These are phyloP conservation scores for Plenodomus biglobosus DNA, from an alignment of 2,329 filamentous ascomycete genomes.

Conservation along the genomic window DNA sequence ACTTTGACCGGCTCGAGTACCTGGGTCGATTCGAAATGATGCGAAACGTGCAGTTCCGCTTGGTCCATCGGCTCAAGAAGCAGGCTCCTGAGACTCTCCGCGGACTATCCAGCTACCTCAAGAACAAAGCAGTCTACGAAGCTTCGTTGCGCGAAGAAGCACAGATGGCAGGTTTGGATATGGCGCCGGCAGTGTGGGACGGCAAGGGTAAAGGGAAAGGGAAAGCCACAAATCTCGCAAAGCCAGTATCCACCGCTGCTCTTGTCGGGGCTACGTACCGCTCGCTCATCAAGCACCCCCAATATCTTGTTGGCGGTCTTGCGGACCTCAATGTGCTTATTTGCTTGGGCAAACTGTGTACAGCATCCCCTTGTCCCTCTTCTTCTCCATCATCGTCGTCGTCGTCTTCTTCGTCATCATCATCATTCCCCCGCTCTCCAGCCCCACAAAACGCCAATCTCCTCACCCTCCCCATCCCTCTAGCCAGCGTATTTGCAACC, in stretches of 20 bases:
- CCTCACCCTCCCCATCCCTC: slow-evolving; percentile 18
- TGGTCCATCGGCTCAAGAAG: slow-evolving; percentile 5
- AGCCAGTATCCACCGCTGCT: too few relatives aligned
- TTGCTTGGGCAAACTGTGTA: slow-evolving; percentile 15
- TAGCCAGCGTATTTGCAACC: slow-evolving; percentile 5
- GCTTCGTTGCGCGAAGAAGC: not conserved
- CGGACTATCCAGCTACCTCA: slow-evolving; percentile 12
- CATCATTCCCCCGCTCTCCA: too few relatives aligned
- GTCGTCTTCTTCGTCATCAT: too few relatives aligned
- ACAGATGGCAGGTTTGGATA: not conserved
- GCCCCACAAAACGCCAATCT: too few relatives aligned
- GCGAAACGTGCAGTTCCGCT: slow-evolving; percentile 15
- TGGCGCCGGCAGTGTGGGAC: not conserved
- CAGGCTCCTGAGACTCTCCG: slow-evolving; percentile 5
- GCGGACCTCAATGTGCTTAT: slow-evolving; percentile 10
- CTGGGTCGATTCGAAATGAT: slow-evolving; percentile 24
- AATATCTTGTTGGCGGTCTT: slow-evolving; percentile 11
- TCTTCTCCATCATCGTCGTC: too few relatives aligned
- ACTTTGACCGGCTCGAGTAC: slow-evolving; percentile 20
- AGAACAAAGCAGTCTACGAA: slow-evolving; percentile 13
- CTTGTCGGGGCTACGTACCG: not conserved
- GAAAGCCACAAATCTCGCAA: not conserved
- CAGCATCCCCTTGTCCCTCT: too few relatives aligned
- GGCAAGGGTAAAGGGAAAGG: not conserved
- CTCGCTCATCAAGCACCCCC: slow-evolving; percentile 8